Base-by-base conservation (phyloP, 2,329 filamentous ascomycete species). In the Ilyonectria robusta region DNA sequence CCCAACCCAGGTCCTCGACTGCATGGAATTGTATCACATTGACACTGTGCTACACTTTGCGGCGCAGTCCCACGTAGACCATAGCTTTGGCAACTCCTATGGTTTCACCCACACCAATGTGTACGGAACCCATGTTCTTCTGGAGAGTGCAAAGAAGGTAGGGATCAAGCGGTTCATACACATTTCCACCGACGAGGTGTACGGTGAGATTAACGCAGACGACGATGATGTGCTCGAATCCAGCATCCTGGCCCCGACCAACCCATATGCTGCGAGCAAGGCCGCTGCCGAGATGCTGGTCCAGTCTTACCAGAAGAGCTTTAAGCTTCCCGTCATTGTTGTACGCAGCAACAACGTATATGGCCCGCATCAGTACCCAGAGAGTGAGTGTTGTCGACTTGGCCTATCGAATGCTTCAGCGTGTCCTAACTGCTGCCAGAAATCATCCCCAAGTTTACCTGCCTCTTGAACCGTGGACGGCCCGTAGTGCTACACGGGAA, bases 321-420 rank as follows among this genome's bases (percentile, higher is more conserved):
- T 94, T 84, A 92, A 92, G 79, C 85, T 96, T 13, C 93, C 93
- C 1, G 89, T 90, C 58, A 93, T 95, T 70, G 93, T 95, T 73
- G 91, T 95, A 31, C 87, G 93, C 56, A 92, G 92, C 78, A 95
- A 95, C 83, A 95, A 96, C 75, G 92, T 95, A 33, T 96, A 95
- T 75, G 93, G 93, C 0, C 93, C 93, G 23, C 92, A 95, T 77
- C 93, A 95, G 78, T 94, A 92, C 78, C 93, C 93, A 0, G 93
- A 95, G 82, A 94, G 93, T 94, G 82, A 80, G 91, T 75, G 13
- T 17, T 47, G 11, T 44, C 35, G 46, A 21, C 6, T 21, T 21
- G 29, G 21, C 26, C 29, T 5, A 13, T 33, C 2, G 19, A 17
- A 23, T 33, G 5, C 21, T 35, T 33, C 17, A 26, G 26, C 19